These are phyloP conservation scores for Lentinula edodes DNA, from an alignment of 768 basidiomycete genomes.

Conservation along the genomic window DNA sequence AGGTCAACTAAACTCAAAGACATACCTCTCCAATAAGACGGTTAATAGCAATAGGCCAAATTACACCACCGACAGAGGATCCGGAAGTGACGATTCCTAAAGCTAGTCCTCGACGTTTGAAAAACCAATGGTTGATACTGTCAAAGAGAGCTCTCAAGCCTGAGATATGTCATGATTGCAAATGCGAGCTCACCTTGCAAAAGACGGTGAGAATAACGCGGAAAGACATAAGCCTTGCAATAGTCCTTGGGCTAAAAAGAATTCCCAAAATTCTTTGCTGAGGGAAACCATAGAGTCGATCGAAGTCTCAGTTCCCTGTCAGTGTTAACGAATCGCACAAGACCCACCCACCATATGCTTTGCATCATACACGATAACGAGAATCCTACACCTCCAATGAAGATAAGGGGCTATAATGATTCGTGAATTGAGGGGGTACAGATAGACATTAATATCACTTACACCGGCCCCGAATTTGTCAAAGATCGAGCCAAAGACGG, in stretches of 20 bases:
- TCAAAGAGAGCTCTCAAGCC: background rate
- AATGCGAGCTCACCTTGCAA: background rate
- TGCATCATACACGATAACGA: conserved; percentile 8
- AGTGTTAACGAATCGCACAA: background rate
- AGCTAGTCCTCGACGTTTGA: conserved; percentile 14
- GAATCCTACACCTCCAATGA: conserved; percentile 6
- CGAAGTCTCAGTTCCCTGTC: no score
- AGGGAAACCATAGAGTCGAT: background rate
- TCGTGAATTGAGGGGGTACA: no score
- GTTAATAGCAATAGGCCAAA: conserved; percentile 14
- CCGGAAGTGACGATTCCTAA: conserved; percentile 15
- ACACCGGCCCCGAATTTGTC: conserved; percentile 13
- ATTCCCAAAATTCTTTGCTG: conserved; percentile 43
- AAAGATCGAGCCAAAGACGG: conserved; percentile 13
- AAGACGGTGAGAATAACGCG: conserved; percentile 12
- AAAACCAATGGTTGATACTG: conserved; percentile 14
- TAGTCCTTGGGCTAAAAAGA: conserved; percentile 50
- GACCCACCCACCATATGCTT: background rate
- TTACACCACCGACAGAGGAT: conserved; percentile 14
- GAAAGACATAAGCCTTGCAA: conserved; percentile 36
- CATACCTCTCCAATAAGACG: conserved; percentile 9
- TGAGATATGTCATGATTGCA: no score
- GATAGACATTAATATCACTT: background rate
- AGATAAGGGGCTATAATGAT: conserved; percentile 3
- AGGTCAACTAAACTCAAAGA: no score